Evolutionary conservation across 2,329 filamentous ascomycete species (phyloP), one percentile per base, ranked within the genome.

Genomic region (Fusarium mexicanum): DNA sequence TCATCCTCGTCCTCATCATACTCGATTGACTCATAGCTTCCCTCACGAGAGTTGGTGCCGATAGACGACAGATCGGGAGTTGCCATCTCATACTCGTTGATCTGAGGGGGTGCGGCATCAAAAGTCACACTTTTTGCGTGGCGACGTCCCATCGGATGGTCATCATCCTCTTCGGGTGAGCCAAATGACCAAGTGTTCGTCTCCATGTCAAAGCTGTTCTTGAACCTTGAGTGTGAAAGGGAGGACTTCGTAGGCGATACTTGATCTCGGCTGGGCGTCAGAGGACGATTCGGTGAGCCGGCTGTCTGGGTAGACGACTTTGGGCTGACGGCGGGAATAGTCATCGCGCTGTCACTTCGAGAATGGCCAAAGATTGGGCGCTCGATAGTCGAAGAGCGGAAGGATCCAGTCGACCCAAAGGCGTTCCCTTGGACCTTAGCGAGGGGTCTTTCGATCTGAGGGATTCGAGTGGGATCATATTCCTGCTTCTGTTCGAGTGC

Each of bases 51-150:
- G 76, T 93, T 95, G 55, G 94, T 96, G 33, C 94, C 94, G 31
- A 97, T 88, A 0, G 95, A 97, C 4, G 96, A 98, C n/a, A 97
- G 90, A 80, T 98, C 96, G 17, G 96, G 96, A 5, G 96, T 99
- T 40, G 94, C 93, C 93, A 98, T 95, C 84, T 98, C 96, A 82
- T 98, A 99, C 84, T 99, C 96, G 80, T 98, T 98, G 79, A 99
- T 89, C 80, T 97, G 94, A 31, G 96, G 96, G 29, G 96, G 96
- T 5, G 94, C 95, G 43, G 92, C 93, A 83, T 98, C 95, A 81
- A 99, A 99, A 2, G 96, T 99, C 67, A 99, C 96, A 79, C 95
- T 98, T 87, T 99, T 99, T 54, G 94, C 92, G 83, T 98, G 94
- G 61, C 95, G 93, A 74, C 90, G 91, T 61, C 93, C 92, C 12